phyloP scores from a whole-genome alignment of 2,329 filamentous ascomycete species.

The Epichloe uncinata region DNA sequence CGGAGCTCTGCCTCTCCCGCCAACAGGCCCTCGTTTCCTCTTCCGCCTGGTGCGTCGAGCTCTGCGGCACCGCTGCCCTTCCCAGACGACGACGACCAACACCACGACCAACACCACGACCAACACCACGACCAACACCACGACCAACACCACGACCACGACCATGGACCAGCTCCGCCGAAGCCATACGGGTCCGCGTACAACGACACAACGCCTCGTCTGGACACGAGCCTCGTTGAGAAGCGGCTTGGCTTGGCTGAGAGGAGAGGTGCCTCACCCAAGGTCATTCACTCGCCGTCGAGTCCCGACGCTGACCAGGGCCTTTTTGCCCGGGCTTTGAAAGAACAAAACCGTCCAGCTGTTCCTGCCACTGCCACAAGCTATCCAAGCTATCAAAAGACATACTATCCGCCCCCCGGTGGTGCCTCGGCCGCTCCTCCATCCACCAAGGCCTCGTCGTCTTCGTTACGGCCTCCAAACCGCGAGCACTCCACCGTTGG shows the following conservation, averaged over 20 bases:
- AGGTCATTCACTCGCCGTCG: conserved; percentile 70
- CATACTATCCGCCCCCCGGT: conserved; percentile 47
- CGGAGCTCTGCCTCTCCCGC: conserved; percentile 21
- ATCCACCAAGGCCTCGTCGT: conserved; percentile 16
- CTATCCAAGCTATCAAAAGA: conserved; percentile 39
- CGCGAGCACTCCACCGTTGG: conserved; percentile 18
- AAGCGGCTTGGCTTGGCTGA: conserved; percentile 60
- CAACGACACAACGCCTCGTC: conserved; percentile 38
- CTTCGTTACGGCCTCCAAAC: conserved; percentile 10
- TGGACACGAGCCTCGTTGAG: conserved; percentile 42
- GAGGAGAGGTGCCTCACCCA: conserved; percentile 67
- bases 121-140: no score
- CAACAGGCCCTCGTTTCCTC: conserved; percentile 47
- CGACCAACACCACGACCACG: conserved; percentile 31
- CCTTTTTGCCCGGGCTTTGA: conserved; percentile 58
- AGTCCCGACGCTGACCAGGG: conserved; percentile 64
- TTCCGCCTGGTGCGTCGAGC: conserved; percentile 57
- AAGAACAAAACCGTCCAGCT: conserved; percentile 27
- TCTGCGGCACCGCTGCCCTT: conserved; percentile 56
- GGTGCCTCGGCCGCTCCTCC: conserved; percentile 18
- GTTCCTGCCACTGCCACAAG: conserved; percentile 26
- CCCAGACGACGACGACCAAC: conserved; percentile 57
- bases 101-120: conserved; percentile 44
- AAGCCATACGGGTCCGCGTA: conserved; percentile 33
- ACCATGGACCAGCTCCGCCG: conserved; percentile 32